Evolutionary conservation across 495 filamentous ascomycete genomes (phyloP), one percentile per base, ranked within the genome.

Genomic region (Penicillium longicatenatum): DNA sequence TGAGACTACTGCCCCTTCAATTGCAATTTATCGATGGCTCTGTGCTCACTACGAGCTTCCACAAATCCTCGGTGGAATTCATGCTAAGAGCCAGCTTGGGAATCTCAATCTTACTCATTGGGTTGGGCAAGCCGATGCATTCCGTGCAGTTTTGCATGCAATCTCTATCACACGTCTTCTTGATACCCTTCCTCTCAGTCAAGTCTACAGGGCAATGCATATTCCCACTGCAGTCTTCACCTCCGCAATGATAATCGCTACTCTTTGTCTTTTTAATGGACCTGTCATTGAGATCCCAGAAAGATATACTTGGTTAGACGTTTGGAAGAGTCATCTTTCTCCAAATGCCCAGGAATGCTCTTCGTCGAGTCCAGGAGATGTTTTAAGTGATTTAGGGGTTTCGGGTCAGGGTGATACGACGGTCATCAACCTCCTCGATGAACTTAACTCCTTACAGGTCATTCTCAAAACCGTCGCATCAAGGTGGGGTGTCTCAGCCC

Each of bases 161-260:
- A 42, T 58, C 9, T 41, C 57, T 1, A 60, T 64, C 21, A 54
- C 33, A 2, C 57, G 61, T 10, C 53, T 64, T 9, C 29, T 64
- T 20, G 44, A 60, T 31, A 31, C 54, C 20, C 29, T 60, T n/a
- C 61, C 57, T n/a, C 52, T 60, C 6, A 54, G 39, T 11, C 42
- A 60, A 21, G 50, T 59, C 9, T 51, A 59, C 29, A 46, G 37
- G 37, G 37, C 47, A 4, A 57, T 60, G 19, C 58, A 61, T 33
- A 51, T 65, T 10, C 62, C 62, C 0, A 52, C 56, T 11, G 55
- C 62, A 8, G 54, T 61, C 6, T 61, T 65, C 26, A 47, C 62
- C 2, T 57, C 59, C 1, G 62, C 62, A 8, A 53, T 65, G 24
- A 55, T 59, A 1, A 43, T 65, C 1, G 41, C 48, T 16, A 29